phyloP scores from a whole-genome alignment of 225 moss, liverwort and hornwort genomes.

The Physcomitrium patens region DNA sequence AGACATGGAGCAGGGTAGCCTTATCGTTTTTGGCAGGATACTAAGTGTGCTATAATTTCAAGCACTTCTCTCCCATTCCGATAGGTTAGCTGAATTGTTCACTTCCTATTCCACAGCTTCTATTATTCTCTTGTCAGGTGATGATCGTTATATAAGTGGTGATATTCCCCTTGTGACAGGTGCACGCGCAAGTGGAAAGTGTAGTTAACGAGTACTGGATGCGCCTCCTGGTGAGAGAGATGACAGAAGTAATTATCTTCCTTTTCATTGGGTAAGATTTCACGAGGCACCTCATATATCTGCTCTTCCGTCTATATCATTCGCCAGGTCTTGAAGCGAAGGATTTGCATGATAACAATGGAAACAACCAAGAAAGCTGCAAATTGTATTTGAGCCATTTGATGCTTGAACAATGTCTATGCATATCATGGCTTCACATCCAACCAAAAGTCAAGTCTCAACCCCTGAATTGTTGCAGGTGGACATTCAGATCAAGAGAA shows the following conservation, averaged over 20 bases:
- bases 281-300: background rate
- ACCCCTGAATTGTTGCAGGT: slow-evolving; percentile 47
- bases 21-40: background rate
- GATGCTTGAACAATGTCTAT: background rate
- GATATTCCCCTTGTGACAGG: slow-evolving; percentile 45
- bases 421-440: background rate
- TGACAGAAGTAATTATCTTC: slow-evolving; percentile 72
- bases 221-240: slow-evolving; percentile 77
- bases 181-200: slow-evolving; percentile 76
- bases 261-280: slow-evolving; percentile 80
- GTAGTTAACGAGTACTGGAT: slow-evolving; percentile 83
- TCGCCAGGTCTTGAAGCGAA: background rate
- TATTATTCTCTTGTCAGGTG: background rate
- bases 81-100: background rate
- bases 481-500: slow-evolving; percentile 91
- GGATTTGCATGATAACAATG: background rate
- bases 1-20: background rate
- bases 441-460: background rate
- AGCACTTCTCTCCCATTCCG: background rate
- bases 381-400: background rate
- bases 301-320: background rate
- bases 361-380: background rate
- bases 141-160: slow-evolving; percentile 16
- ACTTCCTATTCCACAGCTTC: background rate
- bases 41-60: background rate